These are phyloP conservation scores for Raphanus raphanistrum DNA, from an alignment of 345 rosid species.

Conservation along the genomic window DNA sequence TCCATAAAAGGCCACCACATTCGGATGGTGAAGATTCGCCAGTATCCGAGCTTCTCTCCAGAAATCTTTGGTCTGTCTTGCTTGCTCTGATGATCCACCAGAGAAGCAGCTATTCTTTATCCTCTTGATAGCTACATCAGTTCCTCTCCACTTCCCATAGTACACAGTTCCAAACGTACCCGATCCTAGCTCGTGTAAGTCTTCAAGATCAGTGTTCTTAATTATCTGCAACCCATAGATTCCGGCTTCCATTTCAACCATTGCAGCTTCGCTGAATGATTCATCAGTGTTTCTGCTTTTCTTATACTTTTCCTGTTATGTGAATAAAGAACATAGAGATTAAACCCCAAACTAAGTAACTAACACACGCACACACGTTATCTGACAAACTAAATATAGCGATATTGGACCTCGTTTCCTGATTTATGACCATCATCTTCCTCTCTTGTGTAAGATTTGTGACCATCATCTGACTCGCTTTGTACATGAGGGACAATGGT, in stretches of 20 bases:
- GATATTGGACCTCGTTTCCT: slow-evolving; percentile 40
- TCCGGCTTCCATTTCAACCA: slow-evolving; percentile 75
- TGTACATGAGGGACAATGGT: slow-evolving; percentile 49
- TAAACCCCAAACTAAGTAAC: too few relatives aligned
- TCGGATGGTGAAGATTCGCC: slow-evolving; percentile 1
- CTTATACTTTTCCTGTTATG: slow-evolving; percentile 46
- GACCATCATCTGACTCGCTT: slow-evolving; percentile 43
- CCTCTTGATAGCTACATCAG: slow-evolving; percentile 92
- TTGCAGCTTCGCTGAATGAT: slow-evolving; percentile 55
- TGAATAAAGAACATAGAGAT: too few relatives aligned
- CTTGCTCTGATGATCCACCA: slow-evolving; percentile 80
- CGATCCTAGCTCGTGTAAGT: slow-evolving; percentile 76
- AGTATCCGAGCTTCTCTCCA: slow-evolving; percentile 41
- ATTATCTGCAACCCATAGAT: slow-evolving; percentile 87
- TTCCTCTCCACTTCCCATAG: slow-evolving; percentile 94
- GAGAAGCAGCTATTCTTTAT: slow-evolving; percentile 83
- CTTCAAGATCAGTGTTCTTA: slow-evolving; percentile 78
- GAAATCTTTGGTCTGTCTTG: slow-evolving; percentile 50
- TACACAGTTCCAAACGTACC: slow-evolving; percentile 94
- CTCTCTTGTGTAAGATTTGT: slow-evolving; percentile 40
- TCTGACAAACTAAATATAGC: background rate
- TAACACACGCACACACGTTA: too few relatives aligned
- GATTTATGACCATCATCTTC: slow-evolving; percentile 31
- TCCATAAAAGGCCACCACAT: background rate
- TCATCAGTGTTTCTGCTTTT: slow-evolving; percentile 44